Conservation (phyloP, 352 stramenopile species). For the Thalassiosira pacifica region DNA sequence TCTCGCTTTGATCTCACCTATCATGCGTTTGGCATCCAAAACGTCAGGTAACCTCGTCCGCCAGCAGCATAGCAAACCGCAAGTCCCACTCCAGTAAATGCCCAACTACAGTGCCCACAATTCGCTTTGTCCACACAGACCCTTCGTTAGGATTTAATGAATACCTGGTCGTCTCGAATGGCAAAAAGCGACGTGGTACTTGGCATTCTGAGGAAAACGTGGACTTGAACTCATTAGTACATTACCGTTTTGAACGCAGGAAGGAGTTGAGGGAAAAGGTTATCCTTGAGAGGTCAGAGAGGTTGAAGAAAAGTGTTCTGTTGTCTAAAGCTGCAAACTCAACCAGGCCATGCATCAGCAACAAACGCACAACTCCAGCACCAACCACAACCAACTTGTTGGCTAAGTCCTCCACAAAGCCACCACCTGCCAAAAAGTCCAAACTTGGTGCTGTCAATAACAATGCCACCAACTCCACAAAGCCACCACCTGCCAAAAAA, state of each 20-base stretch:
- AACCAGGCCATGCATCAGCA: not conserved
- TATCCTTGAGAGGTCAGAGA: not conserved
- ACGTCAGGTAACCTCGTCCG: conserved; percentile 28
- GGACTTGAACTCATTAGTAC: conserved; percentile 53
- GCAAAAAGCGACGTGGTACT: conserved; percentile 45
- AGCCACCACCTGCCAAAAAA: conserved; percentile 17
- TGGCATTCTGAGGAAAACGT: conserved; percentile 63
- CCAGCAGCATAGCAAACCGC: conserved; percentile 24
- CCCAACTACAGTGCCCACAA: conserved; percentile 8
- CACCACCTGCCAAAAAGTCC: not conserved
- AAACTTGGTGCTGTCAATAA: conserved; percentile 17
- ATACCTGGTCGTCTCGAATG: conserved; percentile 64
- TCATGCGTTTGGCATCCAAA: not conserved
- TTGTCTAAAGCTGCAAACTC: not conserved
- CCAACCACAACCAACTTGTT: not conserved
- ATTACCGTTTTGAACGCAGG: conserved; percentile 53
- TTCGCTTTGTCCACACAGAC: conserved; percentile 60
- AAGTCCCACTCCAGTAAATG: conserved; percentile 34
- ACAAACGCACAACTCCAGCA: not conserved
- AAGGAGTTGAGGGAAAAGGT: conserved; percentile 27
- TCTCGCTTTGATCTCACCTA: conserved; percentile 10
- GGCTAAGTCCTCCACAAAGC: conserved; percentile 14
- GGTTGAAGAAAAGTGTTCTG: conserved; percentile 20
- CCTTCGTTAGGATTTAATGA: conserved; percentile 58
- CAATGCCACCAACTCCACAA: not conserved